Evolutionary conservation across 2,329 filamentous ascomycete genomes (phyloP).

Genomic region (Intubia oerlemansii): DNA sequence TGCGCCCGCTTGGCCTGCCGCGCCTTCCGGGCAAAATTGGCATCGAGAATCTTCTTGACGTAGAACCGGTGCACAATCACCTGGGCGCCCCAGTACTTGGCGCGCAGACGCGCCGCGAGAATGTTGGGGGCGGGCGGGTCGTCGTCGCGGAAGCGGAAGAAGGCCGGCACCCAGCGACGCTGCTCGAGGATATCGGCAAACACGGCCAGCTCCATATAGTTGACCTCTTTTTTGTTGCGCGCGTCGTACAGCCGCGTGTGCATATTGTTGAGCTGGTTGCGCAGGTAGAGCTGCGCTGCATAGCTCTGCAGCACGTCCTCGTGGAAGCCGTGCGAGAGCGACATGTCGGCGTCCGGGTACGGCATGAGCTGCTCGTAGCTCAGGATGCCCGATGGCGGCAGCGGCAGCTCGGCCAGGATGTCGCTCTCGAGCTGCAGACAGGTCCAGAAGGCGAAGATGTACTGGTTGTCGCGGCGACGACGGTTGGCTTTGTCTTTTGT

Average conservation of each 20-base stretch:
- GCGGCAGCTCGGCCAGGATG: slow-evolving; percentile 65
- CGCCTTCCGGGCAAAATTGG: slow-evolving; percentile 12
- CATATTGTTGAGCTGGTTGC: slow-evolving; percentile 42
- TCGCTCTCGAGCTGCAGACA: slow-evolving; percentile 61
- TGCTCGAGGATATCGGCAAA: slow-evolving; percentile 12
- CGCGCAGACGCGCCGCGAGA: slow-evolving; percentile 62
- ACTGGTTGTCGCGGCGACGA: slow-evolving; percentile 35
- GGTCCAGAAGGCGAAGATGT: slow-evolving; percentile 74
- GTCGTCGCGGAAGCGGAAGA: slow-evolving; percentile 29
- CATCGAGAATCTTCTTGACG: slow-evolving; percentile 32
- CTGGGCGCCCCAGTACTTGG: slow-evolving; percentile 84
- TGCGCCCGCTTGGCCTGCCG: slow-evolving; percentile 5
- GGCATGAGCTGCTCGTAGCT: slow-evolving; percentile 42
- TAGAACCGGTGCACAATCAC: slow-evolving; percentile 81
- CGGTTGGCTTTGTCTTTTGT: no score
- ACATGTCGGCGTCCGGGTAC: slow-evolving; percentile 34
- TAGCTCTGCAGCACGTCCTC: slow-evolving; percentile 35
- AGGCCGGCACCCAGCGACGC: slow-evolving; percentile 23
- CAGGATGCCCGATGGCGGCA: slow-evolving; percentile 39
- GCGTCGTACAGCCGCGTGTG: slow-evolving; percentile 32
- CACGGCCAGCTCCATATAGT: slow-evolving; percentile 24
- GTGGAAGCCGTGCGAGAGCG: slow-evolving; percentile 21
- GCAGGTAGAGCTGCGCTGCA: slow-evolving; percentile 38
- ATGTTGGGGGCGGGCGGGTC: slow-evolving; percentile 58
- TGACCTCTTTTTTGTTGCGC: not conserved